Conservation (phyloP, 495 filamentous ascomycete genomes). For the Neurospora sp. region DNA sequence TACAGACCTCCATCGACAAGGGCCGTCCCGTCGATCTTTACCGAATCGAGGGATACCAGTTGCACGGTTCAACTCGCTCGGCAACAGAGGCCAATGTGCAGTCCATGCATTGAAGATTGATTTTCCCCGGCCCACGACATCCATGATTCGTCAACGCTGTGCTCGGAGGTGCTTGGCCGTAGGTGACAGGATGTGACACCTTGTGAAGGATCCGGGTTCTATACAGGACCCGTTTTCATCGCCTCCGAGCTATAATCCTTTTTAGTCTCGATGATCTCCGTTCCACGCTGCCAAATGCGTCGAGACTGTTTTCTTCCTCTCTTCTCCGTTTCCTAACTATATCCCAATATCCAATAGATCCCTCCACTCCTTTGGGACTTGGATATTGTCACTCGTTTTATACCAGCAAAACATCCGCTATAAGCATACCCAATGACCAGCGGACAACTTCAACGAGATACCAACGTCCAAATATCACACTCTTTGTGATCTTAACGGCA, state of each 20-base stretch:
- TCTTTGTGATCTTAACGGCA: not conserved
- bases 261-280: not conserved
- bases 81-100: not conserved
- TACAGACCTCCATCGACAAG: not conserved
- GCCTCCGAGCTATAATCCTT: not conserved
- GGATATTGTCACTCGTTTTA: not conserved
- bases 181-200: not conserved
- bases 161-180: not conserved
- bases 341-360: not conserved
- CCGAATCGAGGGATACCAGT: not conserved
- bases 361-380: not conserved
- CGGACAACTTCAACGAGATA: not conserved
- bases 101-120: not conserved
- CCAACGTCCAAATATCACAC: not conserved
- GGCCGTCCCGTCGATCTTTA: constrained; percentile 7
- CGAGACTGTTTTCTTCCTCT: not conserved
- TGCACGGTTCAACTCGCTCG: not conserved
- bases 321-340: not conserved
- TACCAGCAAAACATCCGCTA: not conserved
- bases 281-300: not conserved
- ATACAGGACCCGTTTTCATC: not conserved
- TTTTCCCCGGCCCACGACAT: not conserved
- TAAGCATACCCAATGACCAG: not conserved
- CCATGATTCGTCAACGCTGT: not conserved
- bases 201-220: not conserved